Conservation (phyloP, 1,139 yeast species). For the Insectozyma bohioensis region DNA sequence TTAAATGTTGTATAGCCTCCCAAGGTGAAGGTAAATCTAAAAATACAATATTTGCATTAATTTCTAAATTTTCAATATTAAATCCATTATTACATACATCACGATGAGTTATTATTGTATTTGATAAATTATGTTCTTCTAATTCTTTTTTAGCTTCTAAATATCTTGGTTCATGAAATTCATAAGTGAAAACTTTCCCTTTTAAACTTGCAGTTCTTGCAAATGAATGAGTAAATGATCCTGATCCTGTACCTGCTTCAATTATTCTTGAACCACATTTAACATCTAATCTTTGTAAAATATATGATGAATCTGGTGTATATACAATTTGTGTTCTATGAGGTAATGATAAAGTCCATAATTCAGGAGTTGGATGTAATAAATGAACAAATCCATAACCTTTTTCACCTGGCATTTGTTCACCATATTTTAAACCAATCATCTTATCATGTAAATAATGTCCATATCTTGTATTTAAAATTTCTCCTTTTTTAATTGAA, state of each 20-base stretch:
- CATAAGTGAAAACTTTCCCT: constrained; percentile 80
- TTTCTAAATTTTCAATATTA: constrained; percentile 38
- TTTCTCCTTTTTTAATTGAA: constrained; percentile 55
- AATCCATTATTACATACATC: constrained; percentile 94
- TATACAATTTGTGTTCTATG: constrained; percentile 98
- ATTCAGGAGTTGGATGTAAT: constrained; percentile 88
- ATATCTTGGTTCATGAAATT: constrained; percentile 85
- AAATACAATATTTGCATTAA: constrained; percentile 72
- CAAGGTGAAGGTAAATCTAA: constrained; percentile 96
- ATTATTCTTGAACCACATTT: constrained; percentile 76
- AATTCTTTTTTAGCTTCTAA: constrained; percentile 79
- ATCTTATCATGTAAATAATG: constrained; percentile 77
- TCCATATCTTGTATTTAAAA: constrained; percentile 84
- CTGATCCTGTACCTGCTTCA: constrained; percentile 98
- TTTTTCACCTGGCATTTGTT: constrained; percentile 77
- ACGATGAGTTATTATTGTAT: constrained; percentile 71
- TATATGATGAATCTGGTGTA: constrained; percentile 91
- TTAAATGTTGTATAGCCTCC: constrained; percentile 85
- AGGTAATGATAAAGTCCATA: constrained; percentile 93
- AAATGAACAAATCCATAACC: constrained; percentile 88
- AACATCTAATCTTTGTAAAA: constrained; percentile 76
- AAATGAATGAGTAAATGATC: constrained; percentile 90
- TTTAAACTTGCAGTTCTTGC: constrained; percentile 67
- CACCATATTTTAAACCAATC: constrained; percentile 81
- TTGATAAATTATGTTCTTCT: constrained; percentile 62